Evolutionary conservation across 768 basidiomycete genomes (phyloP).

Genomic region (Pleurotus tuoliensis): DNA sequence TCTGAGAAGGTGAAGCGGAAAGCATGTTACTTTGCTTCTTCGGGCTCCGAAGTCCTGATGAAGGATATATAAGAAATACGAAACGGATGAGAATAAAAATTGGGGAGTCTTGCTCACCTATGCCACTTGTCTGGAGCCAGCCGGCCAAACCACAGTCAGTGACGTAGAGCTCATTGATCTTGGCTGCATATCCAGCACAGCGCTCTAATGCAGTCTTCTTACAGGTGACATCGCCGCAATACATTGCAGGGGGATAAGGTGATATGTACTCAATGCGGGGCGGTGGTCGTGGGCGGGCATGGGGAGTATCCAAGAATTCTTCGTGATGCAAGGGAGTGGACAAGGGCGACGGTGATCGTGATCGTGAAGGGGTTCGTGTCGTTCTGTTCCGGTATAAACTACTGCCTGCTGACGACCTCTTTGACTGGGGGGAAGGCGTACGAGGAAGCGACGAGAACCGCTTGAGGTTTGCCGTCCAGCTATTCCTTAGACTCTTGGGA

Average conservation of each 20-base stretch:
- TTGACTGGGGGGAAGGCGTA: constrained; percentile 58
- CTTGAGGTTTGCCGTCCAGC: constrained; percentile 41
- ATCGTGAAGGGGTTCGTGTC: constrained; percentile 34
- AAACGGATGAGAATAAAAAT: constrained; percentile 1
- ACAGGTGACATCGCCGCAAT: constrained; percentile 57
- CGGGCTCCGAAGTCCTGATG: constrained; percentile 23
- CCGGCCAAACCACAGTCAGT: constrained; percentile 74
- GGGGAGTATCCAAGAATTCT: not conserved
- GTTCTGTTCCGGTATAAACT: constrained; percentile 19
- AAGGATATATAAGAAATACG: constrained; percentile 8
- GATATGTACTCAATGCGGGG: constrained; percentile 27
- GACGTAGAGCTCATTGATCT: constrained; percentile 77
- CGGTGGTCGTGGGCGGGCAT: constrained; percentile 11
- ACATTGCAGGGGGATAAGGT: constrained; percentile 62
- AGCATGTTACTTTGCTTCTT: constrained; percentile 18
- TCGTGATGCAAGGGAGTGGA: constrained; percentile 13
- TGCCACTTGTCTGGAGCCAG: constrained; percentile 61
- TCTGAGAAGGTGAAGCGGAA: constrained; percentile 33
- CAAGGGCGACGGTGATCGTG: constrained; percentile 21
- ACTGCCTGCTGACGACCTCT: constrained; percentile 26
- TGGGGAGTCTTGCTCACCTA: constrained; percentile 39
- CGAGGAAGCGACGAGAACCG: constrained; percentile 60
- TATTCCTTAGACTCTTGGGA: constrained; percentile 46
- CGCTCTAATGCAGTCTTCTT: constrained; percentile 62
- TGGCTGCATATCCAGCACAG: constrained; percentile 68